Evolutionary conservation across 495 filamentous ascomycete genomes (phyloP).

Genomic region (Xylaria venustula): DNA sequence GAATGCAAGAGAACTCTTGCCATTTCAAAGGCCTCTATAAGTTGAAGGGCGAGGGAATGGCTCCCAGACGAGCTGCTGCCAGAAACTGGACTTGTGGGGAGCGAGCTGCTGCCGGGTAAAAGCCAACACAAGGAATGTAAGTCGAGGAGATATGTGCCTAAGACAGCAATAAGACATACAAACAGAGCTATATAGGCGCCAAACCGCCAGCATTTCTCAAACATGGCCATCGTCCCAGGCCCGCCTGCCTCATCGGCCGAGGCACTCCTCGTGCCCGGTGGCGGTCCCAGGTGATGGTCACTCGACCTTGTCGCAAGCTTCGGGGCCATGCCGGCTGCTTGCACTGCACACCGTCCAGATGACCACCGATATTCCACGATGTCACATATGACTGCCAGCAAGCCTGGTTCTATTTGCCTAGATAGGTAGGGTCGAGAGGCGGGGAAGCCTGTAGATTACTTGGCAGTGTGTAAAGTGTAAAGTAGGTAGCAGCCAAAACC

Average conservation of each 20-base stretch:
- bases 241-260: not conserved
- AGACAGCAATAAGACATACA: not conserved
- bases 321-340: constrained; percentile 2
- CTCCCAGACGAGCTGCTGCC: not conserved
- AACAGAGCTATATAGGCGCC: not conserved
- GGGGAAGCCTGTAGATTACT: too few relatives aligned
- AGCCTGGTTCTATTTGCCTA: not conserved
- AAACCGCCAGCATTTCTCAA: not conserved
- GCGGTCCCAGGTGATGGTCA: not conserved
- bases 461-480: too few relatives aligned
- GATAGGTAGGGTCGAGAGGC: too few relatives aligned
- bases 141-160: not conserved
- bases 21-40: not conserved
- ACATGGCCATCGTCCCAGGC: not conserved
- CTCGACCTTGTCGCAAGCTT: not conserved
- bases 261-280: not conserved
- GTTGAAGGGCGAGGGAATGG: not conserved
- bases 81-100: not conserved
- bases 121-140: not conserved
- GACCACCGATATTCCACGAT: constrained; percentile 3
- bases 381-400: not conserved
- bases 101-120: not conserved
- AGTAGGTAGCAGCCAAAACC: too few relatives aligned
- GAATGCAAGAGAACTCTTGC: not conserved
- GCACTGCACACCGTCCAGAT: not conserved